Conservation (phyloP, 2,329 filamentous ascomycete species). For the Fusarium pseudonygamai region DNA sequence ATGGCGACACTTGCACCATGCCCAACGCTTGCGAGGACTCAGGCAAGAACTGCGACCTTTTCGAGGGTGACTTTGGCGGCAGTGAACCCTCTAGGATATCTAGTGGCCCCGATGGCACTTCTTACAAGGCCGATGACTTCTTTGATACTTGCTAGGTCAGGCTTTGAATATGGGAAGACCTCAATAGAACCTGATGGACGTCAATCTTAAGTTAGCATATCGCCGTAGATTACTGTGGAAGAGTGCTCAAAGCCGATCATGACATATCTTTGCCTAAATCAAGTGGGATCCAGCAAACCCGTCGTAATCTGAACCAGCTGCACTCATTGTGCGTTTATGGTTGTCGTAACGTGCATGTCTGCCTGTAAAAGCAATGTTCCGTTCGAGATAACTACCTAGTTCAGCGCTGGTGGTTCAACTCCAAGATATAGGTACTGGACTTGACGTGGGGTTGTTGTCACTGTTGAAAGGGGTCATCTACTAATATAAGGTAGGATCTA, state of each 20-base stretch:
- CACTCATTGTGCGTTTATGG: neutral
- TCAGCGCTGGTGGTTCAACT: neutral
- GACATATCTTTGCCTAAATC: neutral
- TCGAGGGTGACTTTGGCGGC: slow-evolving; percentile 29
- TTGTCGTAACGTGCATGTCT: neutral
- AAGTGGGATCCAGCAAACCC: neutral
- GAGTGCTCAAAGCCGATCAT: neutral
- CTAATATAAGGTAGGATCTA: neutral
- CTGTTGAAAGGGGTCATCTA: neutral
- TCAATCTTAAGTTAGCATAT: neutral
- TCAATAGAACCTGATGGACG: neutral
- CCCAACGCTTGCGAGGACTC: slow-evolving; percentile 33
- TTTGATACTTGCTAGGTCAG: slow-evolving; percentile 23
- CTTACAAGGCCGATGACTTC: slow-evolving; percentile 25
- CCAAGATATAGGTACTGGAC: neutral
- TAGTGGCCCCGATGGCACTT: slow-evolving; percentile 31
- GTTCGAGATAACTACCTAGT: neutral
- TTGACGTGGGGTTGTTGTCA: neutral
- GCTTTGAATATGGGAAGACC: neutral
- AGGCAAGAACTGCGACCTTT: slow-evolving; percentile 35
- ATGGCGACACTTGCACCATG: slow-evolving; percentile 40
- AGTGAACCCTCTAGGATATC: slow-evolving; percentile 33
- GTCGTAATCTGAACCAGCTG: neutral
- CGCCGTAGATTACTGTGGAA: neutral
- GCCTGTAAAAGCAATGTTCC: neutral